Percentiles rank a stretch among this genome's conserved stretches.
phyloP scores from a whole-genome alignment of 2,329 filamentous ascomycete genomes.

The Colletotrichum cordylinicola region DNA sequence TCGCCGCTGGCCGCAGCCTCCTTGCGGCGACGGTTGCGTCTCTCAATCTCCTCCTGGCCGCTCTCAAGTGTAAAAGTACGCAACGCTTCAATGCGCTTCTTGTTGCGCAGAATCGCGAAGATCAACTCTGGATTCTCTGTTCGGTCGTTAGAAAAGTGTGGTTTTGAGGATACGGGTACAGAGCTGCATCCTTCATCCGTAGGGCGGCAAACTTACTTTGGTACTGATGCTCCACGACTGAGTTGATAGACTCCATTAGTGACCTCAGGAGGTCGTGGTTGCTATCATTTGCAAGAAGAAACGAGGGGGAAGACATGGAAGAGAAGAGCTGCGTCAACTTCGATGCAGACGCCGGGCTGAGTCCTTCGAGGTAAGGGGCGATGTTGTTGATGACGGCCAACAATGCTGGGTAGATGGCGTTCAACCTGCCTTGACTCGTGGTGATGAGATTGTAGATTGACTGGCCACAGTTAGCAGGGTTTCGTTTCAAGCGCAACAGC shows the following conservation, averaged over 20 bases:
- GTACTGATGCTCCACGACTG: slow-evolving; percentile 89
- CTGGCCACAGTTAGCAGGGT: slow-evolving; percentile 44
- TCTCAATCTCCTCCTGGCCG: slow-evolving; percentile 89
- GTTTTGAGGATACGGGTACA: background rate
- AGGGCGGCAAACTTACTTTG: slow-evolving; percentile 57
- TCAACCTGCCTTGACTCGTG: slow-evolving; percentile 86
- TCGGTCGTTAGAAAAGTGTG: background rate
- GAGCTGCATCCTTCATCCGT: too few species aligned
- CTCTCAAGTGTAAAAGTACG: slow-evolving; percentile 90
- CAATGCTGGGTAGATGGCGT: slow-evolving; percentile 90
- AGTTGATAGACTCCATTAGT: slow-evolving; percentile 86
- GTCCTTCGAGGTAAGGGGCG: slow-evolving; percentile 79
- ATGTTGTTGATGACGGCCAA: slow-evolving; percentile 94
- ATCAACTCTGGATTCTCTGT: slow-evolving; percentile 82
- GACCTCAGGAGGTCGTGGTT: slow-evolving; percentile 85
- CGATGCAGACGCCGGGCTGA: slow-evolving; percentile 76
- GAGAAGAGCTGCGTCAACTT: slow-evolving; percentile 88
- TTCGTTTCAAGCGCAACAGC: background rate
- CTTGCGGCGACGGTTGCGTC: slow-evolving; percentile 74
- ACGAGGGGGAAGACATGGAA: slow-evolving; percentile 92
- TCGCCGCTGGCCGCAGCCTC: slow-evolving; percentile 60
- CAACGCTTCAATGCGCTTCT: slow-evolving; percentile 83
- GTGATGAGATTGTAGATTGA: slow-evolving; percentile 93
- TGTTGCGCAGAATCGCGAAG: slow-evolving; percentile 78
- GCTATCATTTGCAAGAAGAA: slow-evolving; percentile 88